Base-by-base conservation (phyloP, 2,329 filamentous ascomycete species). In the Fonsecaea multimorphosa region DNA sequence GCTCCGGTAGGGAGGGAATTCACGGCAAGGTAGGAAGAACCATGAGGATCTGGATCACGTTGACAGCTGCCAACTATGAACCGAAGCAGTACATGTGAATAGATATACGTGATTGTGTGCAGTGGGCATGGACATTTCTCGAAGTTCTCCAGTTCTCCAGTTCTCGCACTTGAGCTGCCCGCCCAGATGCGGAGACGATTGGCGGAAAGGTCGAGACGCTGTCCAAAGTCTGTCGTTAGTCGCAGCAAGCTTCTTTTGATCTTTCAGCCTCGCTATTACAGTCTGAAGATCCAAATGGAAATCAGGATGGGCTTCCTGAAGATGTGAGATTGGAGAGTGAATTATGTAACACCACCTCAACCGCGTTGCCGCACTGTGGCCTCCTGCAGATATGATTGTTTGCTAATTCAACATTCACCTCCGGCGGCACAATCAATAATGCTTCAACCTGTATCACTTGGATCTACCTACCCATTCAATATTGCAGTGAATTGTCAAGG, bases 371-470 rank as follows among this genome's bases (percentile, higher is more conserved):
- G 44, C 44, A 49, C 19, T 49, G 19, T 12, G 44, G 44, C 44
- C 22, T 49, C 24, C 9, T 49, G 44, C 44, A 49, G 44, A 49
- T 22, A 11, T 24, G 44, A 24, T 49, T 49, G 44, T 49, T 49
- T 49, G 44, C 44, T 49, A 31, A 19, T n/a, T n/a, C 29, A 14
- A 38, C 29, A 16, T 29, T 60, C 57, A 36, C 12, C 32, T 27
- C 57, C 9, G 7, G 14, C 29, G 49, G 5, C 22, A 38, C 29
- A 19, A 40, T 60, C 31, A 60, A 60, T 60, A n/a, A 27, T 60
- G 31, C 51, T 53, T 51, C 57, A 51, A 51, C 12, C 31, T n/a
- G n/a, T 12, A 36, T 27, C 29, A 19, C 36, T 44, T 11, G 19
- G n/a, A 27, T 11, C 24, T n/a, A 31, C 1, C 36, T 38, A 22